Conservation (phyloP, 2,329 filamentous ascomycete species). For the Thermoascus crustaceus region DNA sequence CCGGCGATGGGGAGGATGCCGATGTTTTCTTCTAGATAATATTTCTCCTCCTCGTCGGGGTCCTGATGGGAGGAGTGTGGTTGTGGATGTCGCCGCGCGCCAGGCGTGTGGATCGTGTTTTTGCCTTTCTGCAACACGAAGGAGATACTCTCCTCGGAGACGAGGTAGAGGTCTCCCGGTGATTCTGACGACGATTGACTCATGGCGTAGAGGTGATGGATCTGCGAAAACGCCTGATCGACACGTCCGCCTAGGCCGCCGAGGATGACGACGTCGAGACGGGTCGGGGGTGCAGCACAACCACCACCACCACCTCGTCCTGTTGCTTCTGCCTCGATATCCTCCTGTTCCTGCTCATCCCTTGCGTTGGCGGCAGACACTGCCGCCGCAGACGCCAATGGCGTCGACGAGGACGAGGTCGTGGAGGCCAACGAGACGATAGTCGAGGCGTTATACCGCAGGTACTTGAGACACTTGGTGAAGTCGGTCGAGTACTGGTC, state of each 20-base stretch:
- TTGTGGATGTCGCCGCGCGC: conserved; percentile 24
- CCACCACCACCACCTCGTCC: no score
- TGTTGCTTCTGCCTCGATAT: no score
- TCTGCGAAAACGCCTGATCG: conserved; percentile 81
- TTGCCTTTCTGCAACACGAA: conserved; percentile 65
- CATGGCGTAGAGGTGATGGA: conserved; percentile 68
- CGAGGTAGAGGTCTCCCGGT: conserved; percentile 60
- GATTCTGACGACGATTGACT: conserved; percentile 7
- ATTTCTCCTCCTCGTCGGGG: conserved; percentile 27
- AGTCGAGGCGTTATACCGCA: conserved; percentile 33
- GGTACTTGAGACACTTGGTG: conserved; percentile 64
- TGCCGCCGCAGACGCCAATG: conserved; percentile 5
- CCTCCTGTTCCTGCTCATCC: conserved; percentile 15
- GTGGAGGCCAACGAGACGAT: conserved; percentile 13
- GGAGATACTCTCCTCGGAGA: conserved; percentile 73
- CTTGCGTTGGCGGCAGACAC: no score
- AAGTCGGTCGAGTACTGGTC: conserved; percentile 91
- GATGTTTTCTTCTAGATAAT: conserved; percentile 63
- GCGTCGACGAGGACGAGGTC: not conserved
- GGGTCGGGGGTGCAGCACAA: no score
- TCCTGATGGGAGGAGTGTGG: conserved; percentile 5
- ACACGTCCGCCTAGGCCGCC: conserved; percentile 84
- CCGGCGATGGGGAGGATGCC: conserved; percentile 80
- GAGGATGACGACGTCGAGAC: conserved; percentile 63
- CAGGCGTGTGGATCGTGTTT: conserved; percentile 60